Conservation (phyloP, 495 filamentous ascomycete genomes). For the Podospora appendiculata region DNA sequence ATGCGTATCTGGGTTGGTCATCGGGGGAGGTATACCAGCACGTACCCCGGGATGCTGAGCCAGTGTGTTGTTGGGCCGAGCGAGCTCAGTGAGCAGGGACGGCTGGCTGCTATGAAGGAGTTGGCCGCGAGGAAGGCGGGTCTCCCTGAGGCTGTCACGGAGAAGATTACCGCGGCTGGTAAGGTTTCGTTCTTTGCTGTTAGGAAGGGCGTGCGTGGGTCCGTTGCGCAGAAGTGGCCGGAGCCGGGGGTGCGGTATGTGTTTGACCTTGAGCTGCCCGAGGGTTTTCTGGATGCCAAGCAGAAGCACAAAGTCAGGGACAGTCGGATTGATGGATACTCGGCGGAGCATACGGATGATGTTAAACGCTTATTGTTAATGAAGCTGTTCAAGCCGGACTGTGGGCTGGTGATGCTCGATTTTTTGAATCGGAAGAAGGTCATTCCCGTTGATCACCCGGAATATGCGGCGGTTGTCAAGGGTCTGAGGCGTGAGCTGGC, state of each 20-base stretch:
- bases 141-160: neutral
- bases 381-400: neutral
- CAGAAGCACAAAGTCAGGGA: neutral
- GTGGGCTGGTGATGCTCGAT: constrained; percentile 1
- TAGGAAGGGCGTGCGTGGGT: neutral
- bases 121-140: neutral
- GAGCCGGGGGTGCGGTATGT: neutral
- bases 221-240: neutral
- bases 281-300: neutral
- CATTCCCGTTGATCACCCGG: neutral
- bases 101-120: neutral
- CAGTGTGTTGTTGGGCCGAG: neutral
- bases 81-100: neutral
- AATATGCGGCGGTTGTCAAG: neutral
- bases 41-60: neutral
- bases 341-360: neutral
- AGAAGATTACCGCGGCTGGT: neutral
- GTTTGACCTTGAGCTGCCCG: neutral
- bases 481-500: no score
- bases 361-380: neutral
- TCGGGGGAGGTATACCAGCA: neutral
- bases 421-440: neutral
- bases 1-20: neutral
- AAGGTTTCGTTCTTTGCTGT: neutral
- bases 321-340: neutral